Conservation (phyloP, 2,329 filamentous ascomycete genomes). For the Didymella pomorum region DNA sequence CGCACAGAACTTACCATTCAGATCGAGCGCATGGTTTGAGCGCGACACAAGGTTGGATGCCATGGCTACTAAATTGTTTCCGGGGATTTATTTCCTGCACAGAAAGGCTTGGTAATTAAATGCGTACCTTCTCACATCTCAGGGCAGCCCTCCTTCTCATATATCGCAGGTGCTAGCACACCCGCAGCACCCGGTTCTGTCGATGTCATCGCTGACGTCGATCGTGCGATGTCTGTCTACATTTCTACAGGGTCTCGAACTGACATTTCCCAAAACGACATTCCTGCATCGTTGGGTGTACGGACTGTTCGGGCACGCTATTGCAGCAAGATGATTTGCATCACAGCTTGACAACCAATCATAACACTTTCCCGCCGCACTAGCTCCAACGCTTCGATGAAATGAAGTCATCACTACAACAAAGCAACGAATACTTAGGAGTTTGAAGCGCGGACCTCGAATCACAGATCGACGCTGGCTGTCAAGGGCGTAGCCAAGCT, state of each 20-base stretch:
- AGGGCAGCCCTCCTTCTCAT: constrained; percentile 5
- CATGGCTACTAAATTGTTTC: constrained; percentile 4
- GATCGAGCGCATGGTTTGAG: constrained; percentile 32
- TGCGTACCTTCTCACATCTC: background rate
- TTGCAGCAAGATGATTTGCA: background rate
- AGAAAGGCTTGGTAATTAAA: constrained; percentile 2
- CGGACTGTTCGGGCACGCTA: constrained; percentile 6
- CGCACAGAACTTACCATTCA: constrained; percentile 29
- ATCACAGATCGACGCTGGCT: background rate
- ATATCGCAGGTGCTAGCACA: background rate
- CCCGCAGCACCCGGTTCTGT: background rate
- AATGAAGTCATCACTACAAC: constrained; percentile 19
- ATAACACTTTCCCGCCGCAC: background rate
- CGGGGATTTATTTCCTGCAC: constrained; percentile 5
- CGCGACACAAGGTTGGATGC: constrained; percentile 14
- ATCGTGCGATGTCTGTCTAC: constrained; percentile 1
- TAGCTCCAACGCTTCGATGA: constrained; percentile 1
- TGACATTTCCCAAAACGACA: background rate
- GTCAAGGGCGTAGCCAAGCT: constrained; percentile 14
- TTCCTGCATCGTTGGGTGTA: constrained; percentile 1
- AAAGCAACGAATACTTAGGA: constrained; percentile 5
- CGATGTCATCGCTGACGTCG: constrained; percentile 18
- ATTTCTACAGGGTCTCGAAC: constrained; percentile 8
- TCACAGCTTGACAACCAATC: constrained; percentile 1
- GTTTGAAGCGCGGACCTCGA: background rate